Conservation (phyloP, 1,284 basidiomycete genomes). For the Fistulina hepatica region DNA sequence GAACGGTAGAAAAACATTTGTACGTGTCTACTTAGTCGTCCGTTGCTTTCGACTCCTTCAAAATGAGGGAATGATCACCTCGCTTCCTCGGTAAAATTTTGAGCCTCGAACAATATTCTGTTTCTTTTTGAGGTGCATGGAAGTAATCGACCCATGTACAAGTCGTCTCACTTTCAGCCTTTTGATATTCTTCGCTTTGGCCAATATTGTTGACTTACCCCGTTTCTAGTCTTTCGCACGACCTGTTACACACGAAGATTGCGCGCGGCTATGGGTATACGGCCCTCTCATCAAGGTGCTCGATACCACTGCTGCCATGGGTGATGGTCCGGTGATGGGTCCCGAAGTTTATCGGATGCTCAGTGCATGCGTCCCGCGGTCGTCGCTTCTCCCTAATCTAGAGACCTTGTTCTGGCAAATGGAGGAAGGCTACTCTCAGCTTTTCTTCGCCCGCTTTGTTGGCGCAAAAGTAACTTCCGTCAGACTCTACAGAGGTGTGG, state of each 20-base stretch:
- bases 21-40: background rate
- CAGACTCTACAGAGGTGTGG: background rate
- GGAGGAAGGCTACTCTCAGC: constrained; percentile 1
- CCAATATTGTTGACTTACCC: too few relatives aligned
- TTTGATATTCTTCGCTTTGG: background rate
- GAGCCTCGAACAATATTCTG: too few relatives aligned
- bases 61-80: too few relatives aligned
- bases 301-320: background rate
- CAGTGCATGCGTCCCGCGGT: background rate
- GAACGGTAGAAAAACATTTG: background rate
- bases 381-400: background rate
- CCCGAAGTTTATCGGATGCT: background rate
- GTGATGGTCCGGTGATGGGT: background rate
- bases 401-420: background rate
- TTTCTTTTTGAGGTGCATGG: too few relatives aligned
- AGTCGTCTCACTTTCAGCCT: background rate
- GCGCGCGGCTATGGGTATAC: background rate
- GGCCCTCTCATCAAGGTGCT: background rate
- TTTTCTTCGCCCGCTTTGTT: background rate
- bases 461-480: background rate
- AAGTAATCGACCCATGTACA: too few relatives aligned
- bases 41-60: too few relatives aligned
- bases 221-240: too few relatives aligned
- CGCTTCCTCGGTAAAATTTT: too few relatives aligned
- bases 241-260: background rate